Evolutionary conservation across 352 stramenopile species (phyloP), one percentile per base, ranked within the genome.

Genomic region (Phytopythium ostracodes): DNA sequence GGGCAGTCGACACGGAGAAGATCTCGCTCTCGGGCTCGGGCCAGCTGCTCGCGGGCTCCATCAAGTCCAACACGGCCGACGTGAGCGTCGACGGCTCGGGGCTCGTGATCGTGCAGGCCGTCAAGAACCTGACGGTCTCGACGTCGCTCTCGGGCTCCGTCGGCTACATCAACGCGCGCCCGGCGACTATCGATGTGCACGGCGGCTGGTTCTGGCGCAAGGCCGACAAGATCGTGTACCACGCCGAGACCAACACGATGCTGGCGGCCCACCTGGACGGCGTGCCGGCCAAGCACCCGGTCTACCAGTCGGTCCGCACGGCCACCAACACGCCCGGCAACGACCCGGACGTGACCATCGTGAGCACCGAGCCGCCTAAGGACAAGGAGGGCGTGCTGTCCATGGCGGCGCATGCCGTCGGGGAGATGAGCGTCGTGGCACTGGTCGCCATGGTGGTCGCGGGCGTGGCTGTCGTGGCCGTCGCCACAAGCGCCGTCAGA

Each of bases 161-260:
- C 25, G 76, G 71, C 59, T 88, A 86, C 64, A 67, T 81, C n/a
- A 78, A 78, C 31, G 67, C 33, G 18, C 61, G 73, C 42, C 78
- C 78, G 0, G 62, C 63, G 12, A 49, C 70, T 2, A 58, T 88
- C 35, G 79, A 84, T 61, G 76, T 76, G 49, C 77, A 76, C 31
- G 70, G 72, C 54, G 84, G 73, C 71, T 83, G 68, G 67, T 85
- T 83, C 62, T 87, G 75, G 75, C 73, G 76, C 29, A 65, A 72
- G 25, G 59, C 65, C 8, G 71, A 60, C 40, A 73, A 72, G 33
- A 78, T 77, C 31, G 73, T 81, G 24, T 74, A 78, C 58, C 68
- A 68, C 12, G 67, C 72, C 7, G 57, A 56, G 29, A 64, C 70
- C 29, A 80, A 84, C 65, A 73, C 72, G 64, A 62, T 75, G 40